Evolutionary conservation across 768 basidiomycete species (phyloP), one percentile per base, ranked within the genome.

Genomic region (Polyporus arcularius): DNA sequence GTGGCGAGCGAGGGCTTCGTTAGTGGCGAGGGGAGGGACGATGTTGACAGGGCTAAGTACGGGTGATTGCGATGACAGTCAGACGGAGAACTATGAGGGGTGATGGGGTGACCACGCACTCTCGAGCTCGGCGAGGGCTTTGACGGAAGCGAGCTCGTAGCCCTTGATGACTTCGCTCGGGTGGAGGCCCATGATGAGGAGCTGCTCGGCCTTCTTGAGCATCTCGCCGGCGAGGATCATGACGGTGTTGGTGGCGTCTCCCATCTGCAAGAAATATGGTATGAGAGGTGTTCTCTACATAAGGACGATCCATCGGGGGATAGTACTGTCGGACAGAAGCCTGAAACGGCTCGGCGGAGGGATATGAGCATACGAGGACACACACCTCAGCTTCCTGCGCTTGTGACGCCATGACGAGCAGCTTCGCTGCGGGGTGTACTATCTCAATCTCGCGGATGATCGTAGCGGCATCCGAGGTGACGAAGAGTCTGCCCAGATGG

Each of bases 351-450:
- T 21, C n/a, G 16, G 21, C 8, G 43, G n/a, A 45, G 43, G 43
- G 16, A 8, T 16, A 48, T 30, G 21, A 18, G 26, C 8, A 43
- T 15, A 14, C 42, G 42, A 16, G 0, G n/a, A 18, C 16, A 75
- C 85, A 62, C 59, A 94, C 95, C 84, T 98, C 96, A 0, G 87
- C 74, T 73, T 98, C 97, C 73, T 98, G 97, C 12, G 96, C 92
- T 70, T 98, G 95, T 30, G 92, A 93, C 30, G 95, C 94, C 94
- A 98, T 97, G 14, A 98, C 96, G n/a, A 98, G 78, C n/a, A 99
- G 80, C 73, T 98, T 99, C 35, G 96, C 97, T 5, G 96, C 97
- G 1, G 97, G 97, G 75, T 99, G 97, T 15, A 98, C 94, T 58
- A 99, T 94, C 72, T 99, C 97, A 71, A 98, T 88, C 78, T 99